Evolutionary conservation across 2,329 filamentous ascomycete species (phyloP), one percentile per base, ranked within the genome.

Genomic region (Orbilia brochopaga): DNA sequence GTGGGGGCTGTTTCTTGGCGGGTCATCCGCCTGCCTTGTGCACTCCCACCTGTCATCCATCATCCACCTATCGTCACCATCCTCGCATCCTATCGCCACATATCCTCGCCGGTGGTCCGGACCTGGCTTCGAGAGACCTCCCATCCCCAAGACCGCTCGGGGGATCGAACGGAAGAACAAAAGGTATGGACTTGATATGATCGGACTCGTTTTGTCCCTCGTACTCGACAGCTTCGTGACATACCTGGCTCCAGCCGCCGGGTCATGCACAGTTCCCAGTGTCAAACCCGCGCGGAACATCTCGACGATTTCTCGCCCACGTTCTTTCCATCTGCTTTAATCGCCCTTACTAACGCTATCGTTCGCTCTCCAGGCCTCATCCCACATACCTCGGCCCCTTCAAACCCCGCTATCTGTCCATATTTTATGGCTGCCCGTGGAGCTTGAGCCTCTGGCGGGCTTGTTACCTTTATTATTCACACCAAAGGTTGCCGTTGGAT

Each of bases 31-130:
- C 35, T 58, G 46, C 17, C 69, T 51, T 60, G 51, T 59, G 35
- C 57, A 17, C 21, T 17, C 35, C 42, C 17, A 37, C 46, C 40
- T 55, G 57, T 66, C 56, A 66, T 66, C 62, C 72, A 48, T 58
- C 69, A 55, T 51, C 53, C 37, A 35, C 19, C 44, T 67, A 62
- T 19, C 66, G 70, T 73, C 63, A 66, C 46, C 59, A 73, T 46
- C 42, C 64, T 72, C 50, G 59, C 59, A 50, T 55, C 66, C 21
- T 44, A n/a, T 19, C 46, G 32, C 24, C 37, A n/a, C 40, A 48
- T 5, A 37, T 10, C 24, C 6, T 30, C 50, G 23, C 30, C 40
- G 35, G 21, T 8, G 24, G 27, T 32, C 27, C 27, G 15, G 13
- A 46, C 40, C 40, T 46, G 40, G 40, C 19, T 3, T 46, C 19